These are phyloP conservation scores for Aspergillus affinis DNA, from an alignment of 495 filamentous ascomycete genomes.

Conservation along the genomic window DNA sequence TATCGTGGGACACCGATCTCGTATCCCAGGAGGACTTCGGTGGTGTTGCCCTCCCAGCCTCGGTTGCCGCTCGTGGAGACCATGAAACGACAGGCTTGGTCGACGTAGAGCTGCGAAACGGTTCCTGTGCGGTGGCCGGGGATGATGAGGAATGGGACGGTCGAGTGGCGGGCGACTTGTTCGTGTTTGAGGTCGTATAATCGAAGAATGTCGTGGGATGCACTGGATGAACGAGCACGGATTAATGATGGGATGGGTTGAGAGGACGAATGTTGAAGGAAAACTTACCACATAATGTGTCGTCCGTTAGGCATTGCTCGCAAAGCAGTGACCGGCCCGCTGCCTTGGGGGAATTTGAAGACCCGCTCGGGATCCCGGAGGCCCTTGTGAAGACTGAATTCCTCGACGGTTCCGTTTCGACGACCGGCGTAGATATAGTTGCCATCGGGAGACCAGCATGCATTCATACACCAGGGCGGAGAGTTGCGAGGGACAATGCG, in stretches of 20 bases:
- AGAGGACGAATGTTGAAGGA: not conserved
- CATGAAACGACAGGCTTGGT: conserved; percentile 87
- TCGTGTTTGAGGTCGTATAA: conserved; percentile 83
- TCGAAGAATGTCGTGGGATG: conserved; percentile 90
- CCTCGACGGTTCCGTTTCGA: conserved; percentile 91
- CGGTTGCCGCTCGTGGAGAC: conserved; percentile 86
- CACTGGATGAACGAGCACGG: conserved; percentile 47
- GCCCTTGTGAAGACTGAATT: conserved; percentile 86
- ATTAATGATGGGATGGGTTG: not conserved
- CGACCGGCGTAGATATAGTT: conserved; percentile 94
- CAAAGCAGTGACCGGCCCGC: conserved; percentile 83
- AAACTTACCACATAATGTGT: conserved; percentile 80
- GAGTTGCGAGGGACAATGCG: conserved; percentile 70
- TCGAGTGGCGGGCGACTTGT: conserved; percentile 64
- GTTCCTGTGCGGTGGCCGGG: conserved; percentile 92
- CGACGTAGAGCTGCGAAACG: conserved; percentile 78
- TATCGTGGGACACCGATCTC: conserved; percentile 67
- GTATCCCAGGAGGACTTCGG: conserved; percentile 91
- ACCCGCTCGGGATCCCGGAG: conserved; percentile 70
- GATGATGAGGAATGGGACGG: conserved; percentile 90
- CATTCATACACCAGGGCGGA: conserved; percentile 96
- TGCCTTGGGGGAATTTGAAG: conserved; percentile 87
- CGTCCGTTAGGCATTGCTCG: conserved; percentile 89
- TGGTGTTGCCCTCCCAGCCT: conserved; percentile 92
- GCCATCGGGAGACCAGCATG: conserved; percentile 95